These are phyloP conservation scores for Pichia cephalocereana DNA, from an alignment of 805 yeast genomes.

Conservation along the genomic window DNA sequence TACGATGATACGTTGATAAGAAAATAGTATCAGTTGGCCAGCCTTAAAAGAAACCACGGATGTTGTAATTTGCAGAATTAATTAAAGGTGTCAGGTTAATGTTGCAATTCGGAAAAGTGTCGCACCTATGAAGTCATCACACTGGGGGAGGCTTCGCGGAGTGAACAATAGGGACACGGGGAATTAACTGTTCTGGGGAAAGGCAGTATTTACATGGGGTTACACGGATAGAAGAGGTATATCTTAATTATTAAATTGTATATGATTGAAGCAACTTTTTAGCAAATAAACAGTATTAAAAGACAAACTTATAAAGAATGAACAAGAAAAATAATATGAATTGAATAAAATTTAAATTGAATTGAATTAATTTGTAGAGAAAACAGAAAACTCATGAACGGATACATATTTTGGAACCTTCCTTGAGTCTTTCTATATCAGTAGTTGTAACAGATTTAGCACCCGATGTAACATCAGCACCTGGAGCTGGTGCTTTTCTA, in stretches of 20 bases:
- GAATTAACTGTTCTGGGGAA: neutral
- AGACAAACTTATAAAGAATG: neutral
- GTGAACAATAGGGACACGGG: neutral
- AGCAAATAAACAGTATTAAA: neutral
- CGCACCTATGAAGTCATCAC: too few species aligned
- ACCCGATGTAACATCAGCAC: conserved; percentile 17
- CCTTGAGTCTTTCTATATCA: conserved; percentile 44
- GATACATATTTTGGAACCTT: conserved; percentile 71
- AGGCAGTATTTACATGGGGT: too few species aligned
- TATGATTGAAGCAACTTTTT: neutral
- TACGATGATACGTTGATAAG: too few species aligned
- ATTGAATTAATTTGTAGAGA: neutral
- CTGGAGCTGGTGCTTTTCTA: conserved; percentile 36
- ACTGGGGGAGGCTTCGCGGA: too few species aligned
- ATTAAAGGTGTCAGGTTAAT: too few species aligned
- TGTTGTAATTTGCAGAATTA: too few species aligned
- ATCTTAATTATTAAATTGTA: too few species aligned
- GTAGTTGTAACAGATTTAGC: conserved; percentile 4
- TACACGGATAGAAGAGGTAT: too few species aligned
- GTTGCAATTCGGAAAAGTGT: neutral
- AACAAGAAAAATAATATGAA: neutral
- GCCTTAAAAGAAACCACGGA: too few species aligned
- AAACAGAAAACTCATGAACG: conserved; percentile 37
- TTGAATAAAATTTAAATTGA: neutral
- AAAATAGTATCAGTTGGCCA: too few species aligned